Evolutionary conservation across 805 yeast species (phyloP).

Genomic region (Zygosaccharomyces rouxii): DNA sequence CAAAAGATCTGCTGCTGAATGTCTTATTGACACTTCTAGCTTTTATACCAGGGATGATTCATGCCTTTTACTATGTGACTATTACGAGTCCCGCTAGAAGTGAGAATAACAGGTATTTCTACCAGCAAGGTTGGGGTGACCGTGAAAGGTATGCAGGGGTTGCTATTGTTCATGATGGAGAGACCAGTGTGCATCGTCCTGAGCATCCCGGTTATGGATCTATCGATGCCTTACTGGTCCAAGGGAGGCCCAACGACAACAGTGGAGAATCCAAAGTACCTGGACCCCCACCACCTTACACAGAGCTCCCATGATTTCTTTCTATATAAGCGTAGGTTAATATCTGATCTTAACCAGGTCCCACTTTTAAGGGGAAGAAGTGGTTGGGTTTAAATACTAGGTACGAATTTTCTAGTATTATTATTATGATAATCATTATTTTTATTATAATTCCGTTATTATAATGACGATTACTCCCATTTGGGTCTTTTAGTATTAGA

Average conservation of each 20-base stretch:
- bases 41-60: slow-evolving; percentile 70
- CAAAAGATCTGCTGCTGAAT: slow-evolving; percentile 54
- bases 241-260: slow-evolving; percentile 6
- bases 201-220: slow-evolving; percentile 6
- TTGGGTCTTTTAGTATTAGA: slow-evolving; percentile 8
- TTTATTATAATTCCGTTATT: neutral
- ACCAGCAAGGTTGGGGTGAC: slow-evolving; percentile 34
- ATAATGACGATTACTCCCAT: slow-evolving; percentile 7
- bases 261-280: slow-evolving; percentile 9
- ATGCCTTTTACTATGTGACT: slow-evolving; percentile 51
- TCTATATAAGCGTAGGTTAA: neutral
- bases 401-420: neutral
- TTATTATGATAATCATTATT: neutral
- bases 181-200: neutral
- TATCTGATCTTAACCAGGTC: neutral
- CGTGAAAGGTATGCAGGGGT: slow-evolving; percentile 22
- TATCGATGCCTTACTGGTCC: slow-evolving; percentile 7
- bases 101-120: slow-evolving; percentile 25
- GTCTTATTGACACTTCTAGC: slow-evolving; percentile 65
- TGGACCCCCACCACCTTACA: slow-evolving; percentile 16
- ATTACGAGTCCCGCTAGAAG: slow-evolving; percentile 31
- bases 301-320: slow-evolving; percentile 12
- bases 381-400: neutral
- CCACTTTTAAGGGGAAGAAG: too few relatives aligned
- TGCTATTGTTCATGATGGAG: neutral